These are phyloP conservation scores for Plasmodium knowlesi DNA, from an alignment of 169 alveolate genomes.

Conservation along the genomic window DNA sequence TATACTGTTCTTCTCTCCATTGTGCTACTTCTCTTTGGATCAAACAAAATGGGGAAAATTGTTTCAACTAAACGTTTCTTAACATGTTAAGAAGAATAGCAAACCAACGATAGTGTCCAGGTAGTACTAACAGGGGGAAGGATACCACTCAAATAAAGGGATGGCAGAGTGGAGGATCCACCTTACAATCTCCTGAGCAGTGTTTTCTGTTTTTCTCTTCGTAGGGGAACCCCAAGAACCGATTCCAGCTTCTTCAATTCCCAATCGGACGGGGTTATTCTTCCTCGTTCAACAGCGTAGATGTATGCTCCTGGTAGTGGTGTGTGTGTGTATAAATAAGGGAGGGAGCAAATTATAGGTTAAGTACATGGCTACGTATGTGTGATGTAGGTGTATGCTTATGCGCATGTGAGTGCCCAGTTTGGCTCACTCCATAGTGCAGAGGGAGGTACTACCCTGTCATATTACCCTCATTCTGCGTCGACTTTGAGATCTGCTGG, in stretches of 20 bases:
- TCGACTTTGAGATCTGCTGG: conserved; percentile 20
- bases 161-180: background rate
- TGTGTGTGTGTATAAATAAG: background rate
- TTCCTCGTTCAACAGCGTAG: conserved; percentile 53
- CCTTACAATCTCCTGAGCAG: conserved; percentile 37
- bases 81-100: background rate
- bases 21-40: background rate
- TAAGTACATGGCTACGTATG: background rate
- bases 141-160: background rate
- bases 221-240: conserved; percentile 59
- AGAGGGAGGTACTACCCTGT: background rate
- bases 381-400: background rate
- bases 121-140: background rate
- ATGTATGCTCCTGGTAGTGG: conserved; percentile 36
- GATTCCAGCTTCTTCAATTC: conserved; percentile 42
- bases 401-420: background rate
- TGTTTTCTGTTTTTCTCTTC: conserved; percentile 42
- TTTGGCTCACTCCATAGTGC: background rate
- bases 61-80: background rate
- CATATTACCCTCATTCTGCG: conserved; percentile 59
- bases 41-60: background rate
- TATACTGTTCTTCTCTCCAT: background rate
- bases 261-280: conserved; percentile 33
- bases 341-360: background rate
- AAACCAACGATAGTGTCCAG: background rate